phyloP scores from a whole-genome alignment of 2,329 filamentous ascomycete genomes.

The Daldinia sp. region DNA sequence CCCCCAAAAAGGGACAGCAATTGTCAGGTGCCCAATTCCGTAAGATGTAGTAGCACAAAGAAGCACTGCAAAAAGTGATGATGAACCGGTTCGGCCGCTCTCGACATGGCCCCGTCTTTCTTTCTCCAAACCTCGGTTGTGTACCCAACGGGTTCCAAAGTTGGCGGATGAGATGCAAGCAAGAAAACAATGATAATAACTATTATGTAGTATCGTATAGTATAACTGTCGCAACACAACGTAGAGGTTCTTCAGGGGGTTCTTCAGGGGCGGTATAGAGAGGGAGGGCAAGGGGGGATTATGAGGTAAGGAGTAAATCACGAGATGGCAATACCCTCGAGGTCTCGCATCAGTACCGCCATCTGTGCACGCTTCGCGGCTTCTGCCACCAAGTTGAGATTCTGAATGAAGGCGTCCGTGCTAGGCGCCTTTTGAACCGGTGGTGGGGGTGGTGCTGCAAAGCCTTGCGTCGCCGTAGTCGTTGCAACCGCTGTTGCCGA shows the following conservation, averaged over 20 bases:
- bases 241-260: background rate
- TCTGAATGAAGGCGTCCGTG: slow-evolving; percentile 74
- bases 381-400: slow-evolving; percentile 89
- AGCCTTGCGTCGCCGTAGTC: slow-evolving; percentile 37
- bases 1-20: slow-evolving; percentile 14
- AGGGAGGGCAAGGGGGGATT: background rate
- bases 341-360: slow-evolving; percentile 86
- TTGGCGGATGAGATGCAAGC: background rate
- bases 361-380: slow-evolving; percentile 94
- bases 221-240: slow-evolving; percentile 10
- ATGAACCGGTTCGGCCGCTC: slow-evolving; percentile 1
- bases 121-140: background rate
- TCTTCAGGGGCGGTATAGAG: background rate
- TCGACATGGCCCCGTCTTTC: background rate
- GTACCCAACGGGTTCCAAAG: background rate
- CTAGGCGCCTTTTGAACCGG: slow-evolving; percentile 49
- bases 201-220: slow-evolving; percentile 6
- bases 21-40: slow-evolving; percentile 32
- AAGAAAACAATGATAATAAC: background rate
- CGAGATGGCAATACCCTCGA: slow-evolving; percentile 77
- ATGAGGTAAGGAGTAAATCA: slow-evolving; percentile 34
- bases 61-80: slow-evolving; percentile 5
- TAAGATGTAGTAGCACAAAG: slow-evolving; percentile 20
- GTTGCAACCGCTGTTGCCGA: slow-evolving; percentile 29
- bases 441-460: slow-evolving; percentile 45